Conservation (phyloP, 1,284 basidiomycete species). For the Ganoderma multipileum region DNA sequence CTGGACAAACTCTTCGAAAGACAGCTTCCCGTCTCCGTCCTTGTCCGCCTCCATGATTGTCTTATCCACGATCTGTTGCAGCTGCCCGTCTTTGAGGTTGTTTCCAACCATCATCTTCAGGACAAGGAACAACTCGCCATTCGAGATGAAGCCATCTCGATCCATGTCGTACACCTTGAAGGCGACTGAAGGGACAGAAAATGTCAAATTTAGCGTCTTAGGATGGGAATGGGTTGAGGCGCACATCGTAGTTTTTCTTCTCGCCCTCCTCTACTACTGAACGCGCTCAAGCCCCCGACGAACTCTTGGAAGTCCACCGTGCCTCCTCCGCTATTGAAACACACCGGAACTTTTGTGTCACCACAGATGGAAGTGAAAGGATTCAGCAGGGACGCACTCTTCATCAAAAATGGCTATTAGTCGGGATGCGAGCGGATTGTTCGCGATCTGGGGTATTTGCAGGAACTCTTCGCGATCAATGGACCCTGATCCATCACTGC, state of each 20-base stretch:
- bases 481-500: slow-evolving; percentile 92
- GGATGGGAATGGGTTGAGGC: slow-evolving; percentile 42
- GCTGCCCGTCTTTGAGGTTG: slow-evolving; percentile 98
- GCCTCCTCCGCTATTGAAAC: slow-evolving; percentile 81
- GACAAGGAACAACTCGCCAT: slow-evolving; percentile 97
- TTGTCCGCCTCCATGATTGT: slow-evolving; percentile 99
- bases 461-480: slow-evolving; percentile 99
- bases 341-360: background rate
- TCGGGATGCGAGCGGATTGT: slow-evolving; percentile 94
- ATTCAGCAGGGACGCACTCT: slow-evolving; percentile 70
- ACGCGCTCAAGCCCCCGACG: slow-evolving; percentile 96
- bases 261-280: slow-evolving; percentile 93
- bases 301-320: slow-evolving; percentile 99
- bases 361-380: background rate
- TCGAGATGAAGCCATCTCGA: slow-evolving; percentile 97
- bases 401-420: slow-evolving; percentile 99
- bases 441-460: slow-evolving; percentile 98
- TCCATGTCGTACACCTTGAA: slow-evolving; percentile 99
- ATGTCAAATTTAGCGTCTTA: background rate
- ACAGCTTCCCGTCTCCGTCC: slow-evolving; percentile 96
- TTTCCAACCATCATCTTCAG: slow-evolving; percentile 99
- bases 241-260: slow-evolving; percentile 96
- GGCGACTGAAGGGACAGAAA: slow-evolving; percentile 64
- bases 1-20: slow-evolving; percentile 94
- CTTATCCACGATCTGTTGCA: slow-evolving; percentile 99